phyloP scores from a whole-genome alignment of 2,329 filamentous ascomycete genomes.

The Exophiala sideris region DNA sequence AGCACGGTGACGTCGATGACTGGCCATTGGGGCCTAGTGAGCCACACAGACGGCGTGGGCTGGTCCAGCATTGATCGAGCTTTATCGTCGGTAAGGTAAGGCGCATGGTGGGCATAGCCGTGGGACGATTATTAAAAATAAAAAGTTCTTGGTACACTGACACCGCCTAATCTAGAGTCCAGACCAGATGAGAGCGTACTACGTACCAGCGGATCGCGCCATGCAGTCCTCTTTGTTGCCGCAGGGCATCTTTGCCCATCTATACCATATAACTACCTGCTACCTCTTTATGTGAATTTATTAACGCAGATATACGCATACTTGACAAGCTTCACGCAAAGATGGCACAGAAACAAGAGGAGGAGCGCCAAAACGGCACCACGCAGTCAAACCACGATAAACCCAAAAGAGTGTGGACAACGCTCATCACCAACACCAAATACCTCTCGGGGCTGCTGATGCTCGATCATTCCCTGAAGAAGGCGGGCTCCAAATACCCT shows the following conservation, averaged over 20 bases:
- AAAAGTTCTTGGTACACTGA: background rate
- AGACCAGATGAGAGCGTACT: background rate
- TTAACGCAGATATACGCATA: background rate
- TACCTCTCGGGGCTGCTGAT: slow-evolving; percentile 82
- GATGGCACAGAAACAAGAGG: background rate
- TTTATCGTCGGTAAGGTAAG: too few species aligned
- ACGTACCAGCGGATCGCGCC: slow-evolving; percentile 4
- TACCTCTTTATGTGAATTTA: background rate
- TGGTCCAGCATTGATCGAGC: too few species aligned
- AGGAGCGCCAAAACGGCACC: background rate
- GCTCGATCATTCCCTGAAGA: slow-evolving; percentile 71
- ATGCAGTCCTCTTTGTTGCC: background rate
- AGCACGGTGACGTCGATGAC: slow-evolving; percentile 4
- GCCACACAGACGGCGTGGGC: too few species aligned
- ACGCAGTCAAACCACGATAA: background rate
- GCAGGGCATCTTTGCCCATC: slow-evolving; percentile 7
- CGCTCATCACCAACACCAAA: slow-evolving; percentile 76
- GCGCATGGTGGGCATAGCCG: background rate
- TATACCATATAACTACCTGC: background rate
- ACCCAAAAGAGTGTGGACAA: slow-evolving; percentile 69
- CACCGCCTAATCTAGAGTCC: slow-evolving; percentile 4
- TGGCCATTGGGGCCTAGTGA: background rate
- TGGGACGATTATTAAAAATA: slow-evolving; percentile 1
- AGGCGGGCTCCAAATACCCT: slow-evolving; percentile 65
- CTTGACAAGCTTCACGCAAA: background rate